Base-by-base conservation (phyloP, 83 land plant species). In the Isoetes engelmannii region DNA sequence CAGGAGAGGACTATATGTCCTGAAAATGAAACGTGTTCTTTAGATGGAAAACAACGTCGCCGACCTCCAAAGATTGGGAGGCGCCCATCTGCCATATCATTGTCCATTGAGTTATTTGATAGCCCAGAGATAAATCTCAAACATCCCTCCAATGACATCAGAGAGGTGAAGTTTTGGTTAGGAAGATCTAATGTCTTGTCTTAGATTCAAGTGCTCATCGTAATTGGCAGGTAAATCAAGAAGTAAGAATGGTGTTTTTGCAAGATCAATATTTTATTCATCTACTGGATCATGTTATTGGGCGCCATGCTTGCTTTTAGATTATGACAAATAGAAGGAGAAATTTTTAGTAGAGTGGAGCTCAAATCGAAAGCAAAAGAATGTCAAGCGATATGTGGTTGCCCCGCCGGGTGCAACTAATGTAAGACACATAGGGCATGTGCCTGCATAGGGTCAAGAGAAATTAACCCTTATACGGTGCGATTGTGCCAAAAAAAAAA, bases 111-210 rank as follows among this genome's bases (percentile, higher is more conserved):
- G 18, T 45, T 70, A 8, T 70, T 70, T 58, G 56, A 70, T 28
- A 70, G 60, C 45, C 69, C 67, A 57, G 72, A 70, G 69, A 28
- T 70, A 21, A 65, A 70, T n/a, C 70, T 70, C 4, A 37, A 59
- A 7, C 72, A 70, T 70, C 72, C 72, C 47, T 17, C 37, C 10
- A 9, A 44, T 47, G 72, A 70, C 68, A 70, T 70, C 47, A 37
- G 60, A 15, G 48, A 59, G 72, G 72, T 70, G 50, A 48, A 19
- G 17, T 45, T 41, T 19, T 9, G 9, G 48, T 41, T 41, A 64
- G 45, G 10, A 10, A 7, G 28, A 19, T 13, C 47, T 64, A 15
- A 47, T 19, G 7, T 7, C 67, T 64, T 9, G 1, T 45, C 3
- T 64, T 7, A 7, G 8, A 6, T 64, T 64, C 3, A 8, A 45